phyloP scores from a whole-genome alignment of 352 stramenopile species.

The Globisporangium radiosum region DNA sequence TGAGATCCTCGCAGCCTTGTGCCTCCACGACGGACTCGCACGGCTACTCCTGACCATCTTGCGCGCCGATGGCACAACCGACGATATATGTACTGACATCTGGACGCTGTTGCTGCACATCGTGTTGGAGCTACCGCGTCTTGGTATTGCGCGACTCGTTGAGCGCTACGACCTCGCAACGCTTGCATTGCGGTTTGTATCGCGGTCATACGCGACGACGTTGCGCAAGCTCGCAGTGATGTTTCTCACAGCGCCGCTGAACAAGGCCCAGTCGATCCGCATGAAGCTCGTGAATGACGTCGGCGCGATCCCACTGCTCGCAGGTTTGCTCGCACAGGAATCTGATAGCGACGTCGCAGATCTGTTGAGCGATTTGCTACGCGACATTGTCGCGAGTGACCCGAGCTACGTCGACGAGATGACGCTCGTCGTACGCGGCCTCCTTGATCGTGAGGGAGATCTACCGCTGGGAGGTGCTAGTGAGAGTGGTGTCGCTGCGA shows the following conservation, averaged over 20 bases:
- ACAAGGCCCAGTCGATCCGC: slow-evolving; percentile 5
- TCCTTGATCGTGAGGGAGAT: slow-evolving; percentile 1
- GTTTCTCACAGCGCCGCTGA: slow-evolving; percentile 6
- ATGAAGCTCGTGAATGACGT: slow-evolving; percentile 1
- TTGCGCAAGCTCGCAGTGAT: slow-evolving; percentile 4
- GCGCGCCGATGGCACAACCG: background rate
- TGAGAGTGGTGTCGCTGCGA: background rate
- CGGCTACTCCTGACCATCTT: background rate
- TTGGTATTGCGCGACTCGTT: background rate
- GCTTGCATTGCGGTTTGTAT: background rate
- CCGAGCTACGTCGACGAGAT: slow-evolving; percentile 1
- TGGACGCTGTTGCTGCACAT: slow-evolving; percentile 6
- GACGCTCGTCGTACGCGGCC: slow-evolving; percentile 5
- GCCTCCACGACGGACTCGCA: slow-evolving; percentile 2
- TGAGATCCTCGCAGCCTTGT: slow-evolving; percentile 4
- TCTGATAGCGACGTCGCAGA: background rate
- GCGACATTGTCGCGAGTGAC: background rate
- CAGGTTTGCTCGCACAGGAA: slow-evolving; percentile 1
- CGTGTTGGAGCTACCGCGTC: slow-evolving; percentile 6
- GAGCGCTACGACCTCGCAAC: slow-evolving; percentile 1
- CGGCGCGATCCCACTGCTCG: slow-evolving; percentile 2
- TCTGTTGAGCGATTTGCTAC: slow-evolving; percentile 3
- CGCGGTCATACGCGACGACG: background rate
- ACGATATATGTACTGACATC: slow-evolving; percentile 3
- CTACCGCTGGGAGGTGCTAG: background rate